Base-by-base conservation (phyloP, 768 basidiomycete genomes). In the Mycena chlorophos region DNA sequence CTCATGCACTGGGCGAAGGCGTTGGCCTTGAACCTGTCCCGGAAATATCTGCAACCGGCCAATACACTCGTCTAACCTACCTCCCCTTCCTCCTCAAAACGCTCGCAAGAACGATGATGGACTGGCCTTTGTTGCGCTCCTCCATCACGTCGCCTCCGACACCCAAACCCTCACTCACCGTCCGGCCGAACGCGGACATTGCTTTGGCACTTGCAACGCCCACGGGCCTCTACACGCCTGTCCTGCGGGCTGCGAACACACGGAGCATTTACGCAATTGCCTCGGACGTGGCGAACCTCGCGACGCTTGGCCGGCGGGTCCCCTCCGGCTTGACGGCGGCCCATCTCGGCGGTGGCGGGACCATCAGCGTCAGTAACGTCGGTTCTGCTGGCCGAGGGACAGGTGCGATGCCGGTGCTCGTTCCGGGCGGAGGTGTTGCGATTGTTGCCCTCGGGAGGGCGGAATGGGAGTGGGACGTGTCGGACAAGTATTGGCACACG, bases 1-100 rank as follows among this genome's bases (percentile, higher is more conserved):
- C 73, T 38, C 47, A 45, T 27, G 65, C 73, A 8, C 52, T 76
- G 65, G 71, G 66, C 63, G 66, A 23, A 23, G 45, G 45, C 60
- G 52, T 22, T 23, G 31, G 26, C 72, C 8, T 70, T 71, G 3
- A 80, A 82, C 0, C 48, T 68, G 1, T 73, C 73, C 71, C 79
- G 3, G 53, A 70, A 3, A 70, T 85, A n/a, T 79, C 83, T 0
- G 73, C 77, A 10, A 71, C 76, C 2, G 80, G 75, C 20, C 81
- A 83, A 37, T 91, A 82, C 71, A 73, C 80, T 26, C 82, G 81
- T 30, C 70, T 95, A 27, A 93, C 91, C 0, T 89, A 88, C 69
- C 85, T 95, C 28, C 93, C 92, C 10, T 75, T 94, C 65, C 80
- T 95, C 6, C 73, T 94, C 63, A 95, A 95, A 68, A 86, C 87